Base-by-base conservation (phyloP, 345 rosid genomes). In the Citrus trifoliata region DNA sequence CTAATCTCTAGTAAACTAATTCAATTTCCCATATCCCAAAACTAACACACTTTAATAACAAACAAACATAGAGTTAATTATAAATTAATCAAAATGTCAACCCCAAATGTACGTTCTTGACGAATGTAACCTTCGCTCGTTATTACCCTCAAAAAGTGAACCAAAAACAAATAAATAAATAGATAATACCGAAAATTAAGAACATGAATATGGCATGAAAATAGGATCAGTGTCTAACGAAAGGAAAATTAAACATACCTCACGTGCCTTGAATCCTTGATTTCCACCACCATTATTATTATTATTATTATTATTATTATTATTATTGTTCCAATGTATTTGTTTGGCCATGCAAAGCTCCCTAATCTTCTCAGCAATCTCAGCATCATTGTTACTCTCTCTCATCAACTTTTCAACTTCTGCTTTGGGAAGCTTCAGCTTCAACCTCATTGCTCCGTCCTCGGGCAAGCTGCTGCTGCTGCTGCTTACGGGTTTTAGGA, bases 351-450 rank as follows among this genome's bases (percentile, higher is more conserved):
- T 71, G 87, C 88, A 92, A 56, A 94, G 92, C 60, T 80, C 76
- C 88, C 90, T 51, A 75, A 94, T 92, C 90, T 85, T 94, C 74
- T 88, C 88, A 4, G 93, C 94, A 1, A 86, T 90, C 68, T 94
- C 96, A 0, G 82, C 88, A 24, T 84, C 90, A 30, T 83, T 88
- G 33, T 68, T 86, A 74, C 93, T 90, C 63, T 90, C 95, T 80
- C 79, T 81, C 87, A 88, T 84, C 79, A 93, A 76, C 80, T 81
- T 93, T 87, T 93, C 97, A 25, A 96, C 88, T 72, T 90, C 85
- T 19, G 86, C 88, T 82, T 88, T 94, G 3, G 93, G 93, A 40
- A 95, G 71, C 79, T 87, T 92, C 89, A 95, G 37, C 55, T 60
- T 92, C 76, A 95, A 88, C 83, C 90, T 90, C 88, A 70, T 79